Evolutionary conservation across 2,329 filamentous ascomycete genomes (phyloP).

Genomic region (Bipolaris gigantea): DNA sequence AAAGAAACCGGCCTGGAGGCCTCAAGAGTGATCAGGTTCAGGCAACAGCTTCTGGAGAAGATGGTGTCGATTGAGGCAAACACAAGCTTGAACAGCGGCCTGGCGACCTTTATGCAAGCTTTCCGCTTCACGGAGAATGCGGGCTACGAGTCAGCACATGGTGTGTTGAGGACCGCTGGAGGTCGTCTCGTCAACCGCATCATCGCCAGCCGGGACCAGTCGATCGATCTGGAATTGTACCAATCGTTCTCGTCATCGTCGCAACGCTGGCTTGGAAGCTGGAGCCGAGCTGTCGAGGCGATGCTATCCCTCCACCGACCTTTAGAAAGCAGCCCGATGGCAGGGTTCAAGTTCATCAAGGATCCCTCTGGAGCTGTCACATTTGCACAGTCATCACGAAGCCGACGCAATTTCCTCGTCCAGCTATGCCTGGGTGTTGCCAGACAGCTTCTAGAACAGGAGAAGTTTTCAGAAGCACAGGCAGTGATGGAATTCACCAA

Average conservation of each 20-base stretch:
- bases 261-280: slow-evolving; percentile 27
- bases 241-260: slow-evolving; percentile 28
- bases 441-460: slow-evolving; percentile 33
- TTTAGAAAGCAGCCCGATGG: slow-evolving; percentile 17
- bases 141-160: slow-evolving; percentile 11
- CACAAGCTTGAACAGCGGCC: slow-evolving; percentile 19
- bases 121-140: slow-evolving; percentile 18
- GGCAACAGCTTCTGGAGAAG: slow-evolving; percentile 24
- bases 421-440: slow-evolving; percentile 38
- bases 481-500: slow-evolving; percentile 35
- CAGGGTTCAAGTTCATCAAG: slow-evolving; percentile 31
- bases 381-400: slow-evolving; percentile 10
- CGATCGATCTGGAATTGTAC: slow-evolving; percentile 24
- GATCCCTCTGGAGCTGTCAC: slow-evolving; percentile 22
- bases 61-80: slow-evolving; percentile 25
- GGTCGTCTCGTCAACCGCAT: slow-evolving; percentile 32
- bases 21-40: slow-evolving; percentile 21
- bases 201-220: slow-evolving; percentile 9
- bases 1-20: slow-evolving; percentile 22
- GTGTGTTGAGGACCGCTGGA: slow-evolving; percentile 27
- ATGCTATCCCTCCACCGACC: slow-evolving; percentile 40
- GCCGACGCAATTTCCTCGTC: slow-evolving; percentile 29
- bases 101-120: slow-evolving; percentile 32
- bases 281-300: slow-evolving; percentile 26
- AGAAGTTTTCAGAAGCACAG: slow-evolving; percentile 34